Conservation (phyloP, 2,329 filamentous ascomycete genomes). For the Pseudohalonectria lignicola region DNA sequence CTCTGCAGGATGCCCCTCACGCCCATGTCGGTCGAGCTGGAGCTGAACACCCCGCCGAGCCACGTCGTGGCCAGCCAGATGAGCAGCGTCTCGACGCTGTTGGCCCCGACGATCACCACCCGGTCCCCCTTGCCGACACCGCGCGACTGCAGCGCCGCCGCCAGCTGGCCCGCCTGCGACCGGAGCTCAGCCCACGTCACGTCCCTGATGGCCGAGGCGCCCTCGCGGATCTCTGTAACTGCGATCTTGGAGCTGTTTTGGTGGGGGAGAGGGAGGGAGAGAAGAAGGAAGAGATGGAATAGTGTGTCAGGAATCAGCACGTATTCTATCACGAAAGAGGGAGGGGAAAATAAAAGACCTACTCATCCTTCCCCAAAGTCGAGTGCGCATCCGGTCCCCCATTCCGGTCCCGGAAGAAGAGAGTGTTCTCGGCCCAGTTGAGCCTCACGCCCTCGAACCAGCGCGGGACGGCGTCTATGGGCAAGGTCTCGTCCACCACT, state of each 20-base stretch:
- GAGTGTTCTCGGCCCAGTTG: constrained; percentile 73
- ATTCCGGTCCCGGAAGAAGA: constrained; percentile 44
- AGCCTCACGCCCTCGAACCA: constrained; percentile 69
- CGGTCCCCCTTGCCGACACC: constrained; percentile 64
- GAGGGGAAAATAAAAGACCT: background rate
- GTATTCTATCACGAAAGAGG: no score
- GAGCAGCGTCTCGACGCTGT: constrained; percentile 62
- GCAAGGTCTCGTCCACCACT: constrained; percentile 58
- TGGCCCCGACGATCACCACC: constrained; percentile 63
- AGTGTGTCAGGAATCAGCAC: no score
- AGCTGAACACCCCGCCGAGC: constrained; percentile 66
- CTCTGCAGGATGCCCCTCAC: constrained; percentile 67
- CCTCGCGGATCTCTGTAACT: constrained; percentile 62
- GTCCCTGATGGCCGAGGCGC: constrained; percentile 36
- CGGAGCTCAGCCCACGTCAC: constrained; percentile 61
- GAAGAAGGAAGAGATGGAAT: no score
- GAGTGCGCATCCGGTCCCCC: no score
- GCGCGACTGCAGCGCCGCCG: constrained; percentile 53
- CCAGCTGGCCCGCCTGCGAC: constrained; percentile 42
- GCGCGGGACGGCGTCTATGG: constrained; percentile 59
- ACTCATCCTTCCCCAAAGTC: background rate
- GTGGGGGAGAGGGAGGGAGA: no score
- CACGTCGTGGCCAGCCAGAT: constrained; percentile 60
- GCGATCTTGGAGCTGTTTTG: constrained; percentile 59
- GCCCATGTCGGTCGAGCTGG: constrained; percentile 74